phyloP scores from a whole-genome alignment of 2,329 filamentous ascomycete genomes.

The Talaromyces sp. region DNA sequence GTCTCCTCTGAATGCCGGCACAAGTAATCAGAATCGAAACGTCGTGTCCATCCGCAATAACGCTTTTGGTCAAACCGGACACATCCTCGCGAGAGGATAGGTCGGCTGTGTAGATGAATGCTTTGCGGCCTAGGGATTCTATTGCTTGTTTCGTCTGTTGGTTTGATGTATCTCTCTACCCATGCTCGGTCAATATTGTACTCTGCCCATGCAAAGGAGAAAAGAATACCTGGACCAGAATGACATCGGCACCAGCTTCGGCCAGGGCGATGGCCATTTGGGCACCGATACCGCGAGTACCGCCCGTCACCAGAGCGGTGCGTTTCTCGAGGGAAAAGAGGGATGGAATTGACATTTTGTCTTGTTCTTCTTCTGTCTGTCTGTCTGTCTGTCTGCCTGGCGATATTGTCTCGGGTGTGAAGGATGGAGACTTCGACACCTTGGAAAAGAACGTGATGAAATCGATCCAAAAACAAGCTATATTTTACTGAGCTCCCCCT shows the following conservation, averaged over 20 bases:
- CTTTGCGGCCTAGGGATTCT: constrained; percentile 38
- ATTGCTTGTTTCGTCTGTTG: constrained; percentile 43
- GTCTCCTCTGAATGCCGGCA: constrained; percentile 77
- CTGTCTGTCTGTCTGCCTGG: too few species aligned
- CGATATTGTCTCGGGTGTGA: too few species aligned
- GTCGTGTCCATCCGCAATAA: constrained; percentile 47
- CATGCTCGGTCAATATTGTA: background rate
- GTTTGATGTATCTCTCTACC: constrained; percentile 52
- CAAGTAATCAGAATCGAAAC: constrained; percentile 81
- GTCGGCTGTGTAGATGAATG: constrained; percentile 43
- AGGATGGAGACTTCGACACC: too few species aligned
- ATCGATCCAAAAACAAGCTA: background rate
- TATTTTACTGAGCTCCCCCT: background rate
- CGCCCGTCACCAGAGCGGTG: constrained; percentile 38
- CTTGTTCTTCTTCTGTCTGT: too few species aligned
- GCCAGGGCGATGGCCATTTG: constrained; percentile 48
- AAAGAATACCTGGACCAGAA: constrained; percentile 38
- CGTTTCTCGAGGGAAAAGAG: constrained; percentile 20
- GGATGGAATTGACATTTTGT: constrained; percentile 12
- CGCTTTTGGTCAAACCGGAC: constrained; percentile 36
- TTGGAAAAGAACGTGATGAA: background rate
- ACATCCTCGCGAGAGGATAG: constrained; percentile 41
- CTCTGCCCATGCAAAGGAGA: background rate
- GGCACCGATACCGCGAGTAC: constrained; percentile 46
- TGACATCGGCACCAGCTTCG: constrained; percentile 48